phyloP scores from a whole-genome alignment of 768 basidiomycete species.

The Nidula microcarpa region DNA sequence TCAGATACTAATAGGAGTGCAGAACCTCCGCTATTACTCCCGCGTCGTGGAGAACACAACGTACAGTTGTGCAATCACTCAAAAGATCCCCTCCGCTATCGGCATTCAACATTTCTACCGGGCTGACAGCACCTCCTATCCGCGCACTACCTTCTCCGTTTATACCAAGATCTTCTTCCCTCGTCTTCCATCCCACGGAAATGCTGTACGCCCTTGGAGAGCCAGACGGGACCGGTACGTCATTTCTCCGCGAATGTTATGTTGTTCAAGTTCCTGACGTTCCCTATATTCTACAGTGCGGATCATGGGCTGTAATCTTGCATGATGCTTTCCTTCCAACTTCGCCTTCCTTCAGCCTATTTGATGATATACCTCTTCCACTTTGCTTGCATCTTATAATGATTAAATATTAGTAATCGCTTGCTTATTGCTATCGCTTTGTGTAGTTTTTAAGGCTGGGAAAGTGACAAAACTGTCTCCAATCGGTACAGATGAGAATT shows the following conservation, averaged over 20 bases:
- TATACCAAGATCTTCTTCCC: slow-evolving; percentile 58
- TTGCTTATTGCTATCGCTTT: background rate
- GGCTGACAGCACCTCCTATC: slow-evolving; percentile 52
- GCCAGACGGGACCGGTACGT: slow-evolving; percentile 63
- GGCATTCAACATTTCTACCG: slow-evolving; percentile 48
- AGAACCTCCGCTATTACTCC: slow-evolving; percentile 62
- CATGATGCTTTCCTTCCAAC: background rate
- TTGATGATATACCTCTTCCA: background rate
- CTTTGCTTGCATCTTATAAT: background rate
- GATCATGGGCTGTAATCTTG: slow-evolving; percentile 56
- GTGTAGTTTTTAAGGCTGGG: background rate
- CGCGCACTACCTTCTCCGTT: slow-evolving; percentile 53
- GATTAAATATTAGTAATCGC: background rate
- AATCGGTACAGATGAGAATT: background rate
- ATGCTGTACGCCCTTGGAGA: slow-evolving; percentile 79
- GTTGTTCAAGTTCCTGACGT: background rate
- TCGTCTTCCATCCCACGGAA: slow-evolving; percentile 82
- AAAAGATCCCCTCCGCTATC: slow-evolving; percentile 34
- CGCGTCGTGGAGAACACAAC: slow-evolving; percentile 64
- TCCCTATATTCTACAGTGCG: slow-evolving; percentile 28
- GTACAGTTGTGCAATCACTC: slow-evolving; percentile 58
- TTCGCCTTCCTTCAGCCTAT: background rate
- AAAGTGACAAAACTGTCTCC: background rate
- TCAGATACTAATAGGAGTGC: slow-evolving; percentile 6
- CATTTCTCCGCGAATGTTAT: background rate